Percentiles rank a stretch among this genome's conserved stretches.
These are phyloP conservation scores for Microcera coccophila DNA, from an alignment of 2,329 filamentous ascomycete genomes.

Conservation along the genomic window DNA sequence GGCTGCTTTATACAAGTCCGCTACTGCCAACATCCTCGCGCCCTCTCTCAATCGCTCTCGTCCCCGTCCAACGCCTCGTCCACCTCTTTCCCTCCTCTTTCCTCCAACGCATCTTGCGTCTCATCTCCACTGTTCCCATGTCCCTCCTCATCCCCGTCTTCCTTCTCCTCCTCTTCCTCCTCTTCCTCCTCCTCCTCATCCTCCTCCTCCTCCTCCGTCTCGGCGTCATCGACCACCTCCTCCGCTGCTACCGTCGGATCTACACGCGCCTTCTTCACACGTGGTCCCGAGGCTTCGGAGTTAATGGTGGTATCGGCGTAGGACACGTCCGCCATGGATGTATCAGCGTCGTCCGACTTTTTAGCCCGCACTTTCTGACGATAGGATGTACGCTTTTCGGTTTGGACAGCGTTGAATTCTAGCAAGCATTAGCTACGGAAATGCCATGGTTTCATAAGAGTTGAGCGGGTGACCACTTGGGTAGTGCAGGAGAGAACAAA, in stretches of 20 bases:
- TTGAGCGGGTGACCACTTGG: not conserved
- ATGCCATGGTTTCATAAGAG: not conserved
- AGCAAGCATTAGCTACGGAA: no score
- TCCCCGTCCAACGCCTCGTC: constrained; percentile 62
- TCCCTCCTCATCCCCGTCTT: constrained; percentile 46
- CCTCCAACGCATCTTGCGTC: constrained; percentile 51
- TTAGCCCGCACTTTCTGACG: constrained; percentile 65
- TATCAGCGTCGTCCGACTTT: constrained; percentile 43
- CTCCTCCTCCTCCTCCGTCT: constrained; percentile 38
- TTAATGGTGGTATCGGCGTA: constrained; percentile 29
- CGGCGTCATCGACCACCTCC: constrained; percentile 19
- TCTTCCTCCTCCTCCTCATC: constrained; percentile 42
- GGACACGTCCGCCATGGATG: constrained; percentile 36
- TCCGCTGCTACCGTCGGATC: constrained; percentile 35
- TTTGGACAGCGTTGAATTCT: constrained; percentile 72
- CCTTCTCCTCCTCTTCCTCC: constrained; percentile 42
- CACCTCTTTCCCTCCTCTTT: constrained; percentile 44
- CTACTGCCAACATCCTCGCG: no score
- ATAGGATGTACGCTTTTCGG: constrained; percentile 70
- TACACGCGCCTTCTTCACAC: constrained; percentile 46
- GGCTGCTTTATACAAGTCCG: no score
- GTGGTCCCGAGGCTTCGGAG: constrained; percentile 34
- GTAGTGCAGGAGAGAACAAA: not conserved
- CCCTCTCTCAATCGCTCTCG: constrained; percentile 56
- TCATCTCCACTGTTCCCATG: constrained; percentile 51